Percentiles rank a stretch among this genome's conserved stretches.
These are phyloP conservation scores for Aphelidium insulamus DNA, from an alignment of 371 early-diverging fungal genomes.

Conservation along the genomic window DNA sequence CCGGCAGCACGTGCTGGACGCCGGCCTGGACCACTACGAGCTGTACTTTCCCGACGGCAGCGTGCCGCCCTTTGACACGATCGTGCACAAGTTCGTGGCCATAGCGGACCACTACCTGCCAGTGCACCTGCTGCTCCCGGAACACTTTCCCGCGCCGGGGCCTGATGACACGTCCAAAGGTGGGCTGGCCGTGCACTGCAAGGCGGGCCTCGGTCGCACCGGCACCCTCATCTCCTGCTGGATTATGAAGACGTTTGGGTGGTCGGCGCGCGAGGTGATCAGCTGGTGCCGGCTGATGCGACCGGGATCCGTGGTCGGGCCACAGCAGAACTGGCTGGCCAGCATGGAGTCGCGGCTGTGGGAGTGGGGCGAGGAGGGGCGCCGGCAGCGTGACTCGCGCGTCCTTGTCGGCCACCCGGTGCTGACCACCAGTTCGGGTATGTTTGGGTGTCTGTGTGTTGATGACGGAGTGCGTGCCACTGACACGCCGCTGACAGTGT, in stretches of 20 bases:
- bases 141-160: no score
- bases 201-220: constrained; percentile 54
- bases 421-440: no score
- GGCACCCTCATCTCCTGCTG: constrained; percentile 42
- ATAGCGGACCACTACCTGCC: no score
- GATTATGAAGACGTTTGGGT: constrained; percentile 31
- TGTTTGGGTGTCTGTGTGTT: no score
- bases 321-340: constrained; percentile 34
- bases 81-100: constrained; percentile 26
- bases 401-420: no score
- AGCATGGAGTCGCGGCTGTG: not conserved
- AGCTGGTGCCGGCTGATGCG: constrained; percentile 26
- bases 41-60: constrained; percentile 38
- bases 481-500: no score
- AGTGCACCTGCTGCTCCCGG: no score
- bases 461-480: no score
- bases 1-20: constrained; percentile 14
- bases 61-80: constrained; percentile 26
- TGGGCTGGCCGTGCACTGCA: constrained; percentile 42
- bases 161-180: no score
- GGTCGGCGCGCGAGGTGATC: constrained; percentile 31
- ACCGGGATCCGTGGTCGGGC: constrained; percentile 39
- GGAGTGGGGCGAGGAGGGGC: no score
- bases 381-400: no score
- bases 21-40: constrained; percentile 28